Percentiles rank a stretch among this genome's conserved stretches.
Evolutionary conservation across 352 stramenopile genomes (phyloP).

Genomic region (Pythium vanterpoolii): DNA sequence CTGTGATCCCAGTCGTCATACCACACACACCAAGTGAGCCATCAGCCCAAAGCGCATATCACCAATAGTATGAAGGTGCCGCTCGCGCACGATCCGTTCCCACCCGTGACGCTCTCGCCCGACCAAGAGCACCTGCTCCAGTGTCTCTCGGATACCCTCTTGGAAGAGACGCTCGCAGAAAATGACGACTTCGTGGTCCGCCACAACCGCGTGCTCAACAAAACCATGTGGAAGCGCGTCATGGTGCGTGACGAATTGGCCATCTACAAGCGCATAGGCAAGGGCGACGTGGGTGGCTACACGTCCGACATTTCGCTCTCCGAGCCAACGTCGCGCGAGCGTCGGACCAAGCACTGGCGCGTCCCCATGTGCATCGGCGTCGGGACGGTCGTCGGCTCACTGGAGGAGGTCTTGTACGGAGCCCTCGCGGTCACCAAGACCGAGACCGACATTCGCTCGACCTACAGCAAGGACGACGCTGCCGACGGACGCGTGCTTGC

Average conservation of each 20-base stretch:
- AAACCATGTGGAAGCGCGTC: slow-evolving; percentile 24
- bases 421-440: slow-evolving; percentile 1
- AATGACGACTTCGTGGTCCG: slow-evolving; percentile 17
- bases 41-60: background rate
- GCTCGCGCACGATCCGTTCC: slow-evolving; percentile 45
- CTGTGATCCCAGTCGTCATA: background rate
- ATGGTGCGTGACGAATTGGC: slow-evolving; percentile 22
- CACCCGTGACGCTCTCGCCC: slow-evolving; percentile 35
- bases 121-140: slow-evolving; percentile 13
- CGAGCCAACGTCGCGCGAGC: slow-evolving; percentile 21
- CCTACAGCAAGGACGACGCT: slow-evolving; percentile 14
- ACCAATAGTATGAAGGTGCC: slow-evolving; percentile 40
- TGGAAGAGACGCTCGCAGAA: slow-evolving; percentile 18
- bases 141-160: slow-evolving; percentile 10
- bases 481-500: slow-evolving; percentile 7
- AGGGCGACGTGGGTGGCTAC: slow-evolving; percentile 7
- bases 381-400: background rate
- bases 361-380: slow-evolving; percentile 11
- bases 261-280: slow-evolving; percentile 19
- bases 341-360: slow-evolving; percentile 29
- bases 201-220: slow-evolving; percentile 15
- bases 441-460: slow-evolving; percentile 6
- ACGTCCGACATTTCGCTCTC: slow-evolving; percentile 15
- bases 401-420: slow-evolving; percentile 18
- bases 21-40: background rate